phyloP scores from a whole-genome alignment of 257 asterid genomes.

The Fraxinus cuspidata region DNA sequence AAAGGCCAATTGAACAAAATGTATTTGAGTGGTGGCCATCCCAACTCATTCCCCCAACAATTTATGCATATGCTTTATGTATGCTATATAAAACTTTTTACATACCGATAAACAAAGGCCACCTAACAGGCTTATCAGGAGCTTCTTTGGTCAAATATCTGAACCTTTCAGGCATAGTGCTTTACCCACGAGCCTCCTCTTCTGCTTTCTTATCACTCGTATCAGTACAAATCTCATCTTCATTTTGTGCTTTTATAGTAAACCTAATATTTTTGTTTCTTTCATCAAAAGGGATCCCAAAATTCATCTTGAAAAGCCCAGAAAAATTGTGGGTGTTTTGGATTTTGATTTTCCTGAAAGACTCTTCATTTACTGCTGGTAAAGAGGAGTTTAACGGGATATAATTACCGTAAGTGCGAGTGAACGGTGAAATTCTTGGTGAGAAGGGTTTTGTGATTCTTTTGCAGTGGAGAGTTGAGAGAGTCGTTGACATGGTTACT shows the following conservation, averaged over 20 bases:
- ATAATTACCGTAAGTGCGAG: slow-evolving; percentile 23
- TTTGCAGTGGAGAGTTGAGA: slow-evolving; percentile 42
- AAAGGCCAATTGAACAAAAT: too few relatives aligned
- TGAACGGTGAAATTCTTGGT: slow-evolving; percentile 17
- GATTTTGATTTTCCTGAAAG: slow-evolving; percentile 27
- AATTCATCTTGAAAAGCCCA: slow-evolving; percentile 30
- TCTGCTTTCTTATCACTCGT: slow-evolving; percentile 42
- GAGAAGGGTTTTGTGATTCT: slow-evolving; percentile 31
- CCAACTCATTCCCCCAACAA: too few relatives aligned
- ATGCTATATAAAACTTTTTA: neutral
- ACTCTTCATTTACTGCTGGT: slow-evolving; percentile 23
- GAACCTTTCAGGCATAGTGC: slow-evolving; percentile 88
- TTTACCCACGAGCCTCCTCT: slow-evolving; percentile 58
- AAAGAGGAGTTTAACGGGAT: slow-evolving; percentile 25
- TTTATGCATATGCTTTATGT: neutral
- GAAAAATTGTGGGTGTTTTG: slow-evolving; percentile 28
- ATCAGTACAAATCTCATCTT: slow-evolving; percentile 29
- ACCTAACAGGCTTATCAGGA: slow-evolving; percentile 72
- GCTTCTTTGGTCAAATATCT: slow-evolving; percentile 72
- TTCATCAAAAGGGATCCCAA: slow-evolving; percentile 24
- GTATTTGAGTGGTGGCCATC: too few relatives aligned
- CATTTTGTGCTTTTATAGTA: slow-evolving; percentile 43
- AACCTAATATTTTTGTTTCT: slow-evolving; percentile 31
- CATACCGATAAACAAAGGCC: slow-evolving; percentile 82
- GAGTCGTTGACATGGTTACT: slow-evolving; percentile 46